Evolutionary conservation across 2,329 filamentous ascomycete genomes (phyloP).

Genomic region (Aspergillus chevalieri): DNA sequence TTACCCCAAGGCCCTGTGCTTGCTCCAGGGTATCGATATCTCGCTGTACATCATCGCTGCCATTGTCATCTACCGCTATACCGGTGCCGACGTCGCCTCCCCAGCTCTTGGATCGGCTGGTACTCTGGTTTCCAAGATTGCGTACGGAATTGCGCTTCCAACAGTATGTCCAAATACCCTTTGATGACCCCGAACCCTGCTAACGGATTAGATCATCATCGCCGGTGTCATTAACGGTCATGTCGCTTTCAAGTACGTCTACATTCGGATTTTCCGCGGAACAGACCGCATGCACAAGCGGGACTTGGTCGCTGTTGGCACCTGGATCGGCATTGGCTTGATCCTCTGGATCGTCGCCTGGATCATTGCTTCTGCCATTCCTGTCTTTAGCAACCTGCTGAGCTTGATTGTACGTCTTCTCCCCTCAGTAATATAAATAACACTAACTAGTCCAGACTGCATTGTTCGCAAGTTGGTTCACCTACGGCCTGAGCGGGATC

Average conservation of each 20-base stretch:
- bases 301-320: conserved; percentile 46
- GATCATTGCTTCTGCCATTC: conserved; percentile 64
- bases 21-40: conserved; percentile 56
- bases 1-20: conserved; percentile 57
- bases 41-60: conserved; percentile 60
- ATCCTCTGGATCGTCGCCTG: conserved; percentile 57
- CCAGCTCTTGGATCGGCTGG: conserved; percentile 62
- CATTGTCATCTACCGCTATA: conserved; percentile 62
- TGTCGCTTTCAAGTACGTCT: conserved; percentile 61
- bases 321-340: conserved; percentile 55
- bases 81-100: conserved; percentile 55
- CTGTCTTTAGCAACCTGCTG: conserved; percentile 63
- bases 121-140: conserved; percentile 53
- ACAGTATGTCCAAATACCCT: conserved; percentile 38
- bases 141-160: conserved; percentile 62
- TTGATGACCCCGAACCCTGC: background rate
- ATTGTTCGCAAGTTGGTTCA: conserved; percentile 64
- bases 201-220: conserved; percentile 50
- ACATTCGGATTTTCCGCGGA: conserved; percentile 56
- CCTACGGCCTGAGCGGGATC: conserved; percentile 36
- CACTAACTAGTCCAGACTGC: conserved; percentile 33
- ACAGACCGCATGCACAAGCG: conserved; percentile 51
- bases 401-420: conserved; percentile 46
- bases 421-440: background rate
- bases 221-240: conserved; percentile 66